Evolutionary conservation across 2,329 filamentous ascomycete genomes (phyloP).

Genomic region (Leptographium radiaticola): DNA sequence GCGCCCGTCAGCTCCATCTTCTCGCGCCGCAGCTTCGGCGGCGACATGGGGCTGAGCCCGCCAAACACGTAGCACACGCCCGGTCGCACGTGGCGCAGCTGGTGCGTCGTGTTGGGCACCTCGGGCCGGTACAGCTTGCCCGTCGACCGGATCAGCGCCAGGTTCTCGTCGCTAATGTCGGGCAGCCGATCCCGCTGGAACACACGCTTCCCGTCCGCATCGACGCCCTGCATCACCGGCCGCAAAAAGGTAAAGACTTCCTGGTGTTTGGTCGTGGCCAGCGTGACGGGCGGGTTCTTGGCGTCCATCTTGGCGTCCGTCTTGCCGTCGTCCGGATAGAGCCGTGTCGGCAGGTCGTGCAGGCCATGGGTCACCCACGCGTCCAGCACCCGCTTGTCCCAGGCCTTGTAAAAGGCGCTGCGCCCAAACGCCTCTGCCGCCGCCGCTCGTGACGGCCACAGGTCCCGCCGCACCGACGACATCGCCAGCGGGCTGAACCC

Average conservation of each 20-base stretch:
- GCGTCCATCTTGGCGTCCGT: background rate
- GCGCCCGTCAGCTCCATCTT: conserved; percentile 53
- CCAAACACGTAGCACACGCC: conserved; percentile 60
- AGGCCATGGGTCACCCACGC: conserved; percentile 62
- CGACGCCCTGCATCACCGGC: conserved; percentile 36
- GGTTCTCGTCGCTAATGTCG: conserved; percentile 28
- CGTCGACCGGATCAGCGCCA: background rate
- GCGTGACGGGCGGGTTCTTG: conserved; percentile 33
- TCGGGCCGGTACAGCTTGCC: conserved; percentile 56
- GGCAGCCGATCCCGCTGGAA: conserved; percentile 27
- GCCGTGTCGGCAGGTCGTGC: conserved; percentile 53
- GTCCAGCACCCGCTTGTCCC: conserved; percentile 71
- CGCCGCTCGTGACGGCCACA: conserved; percentile 64
- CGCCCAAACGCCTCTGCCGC: conserved; percentile 55
- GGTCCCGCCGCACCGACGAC: conserved; percentile 62
- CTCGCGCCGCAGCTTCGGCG: conserved; percentile 32
- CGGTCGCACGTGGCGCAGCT: conserved; percentile 49
- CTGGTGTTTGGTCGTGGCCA: conserved; percentile 76
- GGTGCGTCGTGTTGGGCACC: conserved; percentile 37
- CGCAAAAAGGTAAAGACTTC: conserved; percentile 71
- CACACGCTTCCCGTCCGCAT: conserved; percentile 22
- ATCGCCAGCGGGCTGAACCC: conserved; percentile 34
- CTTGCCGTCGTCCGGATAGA: conserved; percentile 31
- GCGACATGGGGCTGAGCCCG: conserved; percentile 41
- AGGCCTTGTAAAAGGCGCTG: conserved; percentile 64